These are phyloP conservation scores for Botrytis deweyae DNA, from an alignment of 2,329 filamentous ascomycete species.

Conservation along the genomic window DNA sequence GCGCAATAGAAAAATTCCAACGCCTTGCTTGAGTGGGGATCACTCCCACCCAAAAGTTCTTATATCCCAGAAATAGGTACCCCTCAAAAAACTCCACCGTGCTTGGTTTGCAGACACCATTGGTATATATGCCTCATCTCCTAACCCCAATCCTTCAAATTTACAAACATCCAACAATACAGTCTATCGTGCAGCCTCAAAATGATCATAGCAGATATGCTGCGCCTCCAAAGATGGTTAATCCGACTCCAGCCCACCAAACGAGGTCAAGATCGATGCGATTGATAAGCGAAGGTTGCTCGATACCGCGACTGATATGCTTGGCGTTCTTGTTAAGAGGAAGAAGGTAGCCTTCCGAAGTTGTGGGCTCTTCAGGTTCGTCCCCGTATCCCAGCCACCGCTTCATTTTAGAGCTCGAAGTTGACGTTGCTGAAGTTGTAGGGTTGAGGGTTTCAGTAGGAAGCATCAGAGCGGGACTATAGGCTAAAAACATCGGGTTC, in stretches of 20 bases:
- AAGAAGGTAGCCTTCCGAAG: slow-evolving; percentile 29
- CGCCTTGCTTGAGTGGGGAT: slow-evolving; percentile 14
- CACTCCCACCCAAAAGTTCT: slow-evolving; percentile 8
- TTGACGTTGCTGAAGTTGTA: slow-evolving; percentile 41
- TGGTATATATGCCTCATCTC: slow-evolving; percentile 29
- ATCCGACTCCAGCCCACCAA: slow-evolving; percentile 40
- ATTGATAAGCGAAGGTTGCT: slow-evolving; percentile 26
- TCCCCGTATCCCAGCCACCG: slow-evolving; percentile 29
- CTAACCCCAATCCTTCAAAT: slow-evolving; percentile 22
- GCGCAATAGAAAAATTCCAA: slow-evolving; percentile 12
- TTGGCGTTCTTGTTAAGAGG: slow-evolving; percentile 38
- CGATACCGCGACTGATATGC: slow-evolving; percentile 35
- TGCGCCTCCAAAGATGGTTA: slow-evolving; percentile 39
- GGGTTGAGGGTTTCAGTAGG: slow-evolving; percentile 67
- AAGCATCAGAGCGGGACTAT: slow-evolving; percentile 65
- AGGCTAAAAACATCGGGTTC: slow-evolving; percentile 66
- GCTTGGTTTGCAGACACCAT: slow-evolving; percentile 12
- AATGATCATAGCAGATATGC: slow-evolving; percentile 38
- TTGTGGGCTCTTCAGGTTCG: slow-evolving; percentile 42
- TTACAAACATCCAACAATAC: slow-evolving; percentile 25
- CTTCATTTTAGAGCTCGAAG: slow-evolving; percentile 42
- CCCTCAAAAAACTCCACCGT: slow-evolving; percentile 17
- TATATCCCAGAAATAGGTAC: slow-evolving; percentile 24
- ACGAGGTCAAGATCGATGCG: slow-evolving; percentile 36
- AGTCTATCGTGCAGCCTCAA: neutral